Evolutionary conservation across 768 basidiomycete species (phyloP), one percentile per base, ranked within the genome.

Genomic region (Suillus ampliporus): DNA sequence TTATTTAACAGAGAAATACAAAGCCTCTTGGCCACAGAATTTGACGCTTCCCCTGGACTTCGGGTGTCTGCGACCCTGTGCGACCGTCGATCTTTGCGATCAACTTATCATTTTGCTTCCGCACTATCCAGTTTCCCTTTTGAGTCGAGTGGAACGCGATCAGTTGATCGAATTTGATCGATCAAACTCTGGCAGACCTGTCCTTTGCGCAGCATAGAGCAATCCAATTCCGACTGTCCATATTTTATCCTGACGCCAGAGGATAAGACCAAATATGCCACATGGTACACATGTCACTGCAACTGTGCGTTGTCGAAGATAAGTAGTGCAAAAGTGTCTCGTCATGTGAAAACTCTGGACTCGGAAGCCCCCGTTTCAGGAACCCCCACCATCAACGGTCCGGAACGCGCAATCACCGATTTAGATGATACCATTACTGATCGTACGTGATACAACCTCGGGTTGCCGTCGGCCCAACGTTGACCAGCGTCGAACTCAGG

Each of bases 401-500:
- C 58, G 62, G 61, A 62, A 51, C 61, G 67, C 64, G 70, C 48
- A 61, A 72, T 67, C 72, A 65, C 68, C 72, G 68, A 64, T 57
- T n/a, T 17, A 60, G 62, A 38, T 60, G 62, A 63, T 60, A 59
- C 62, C 31, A 63, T 63, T 58, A 63, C 34, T 52, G 51, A 52
- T 52, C 34, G n/a, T 52, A 52, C 51, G 31, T 52, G 51, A n/a
- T n/a, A 14, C 34, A 21, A 56, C 54, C 54, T 40, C 54, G 54
- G 54, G 54, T 40, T 23, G 37, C 54, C 54, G 54, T 56, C 38
- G 38, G 54, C 23, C 34, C 6, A 53, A 38, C 15, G 28, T 50
- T 50, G 28, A 50, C 47, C 26, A 53, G 34, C 5, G 46, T 47
- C 23, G 23, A 47, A 46, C 38, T 14, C 40, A 41, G 40, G 46